Evolutionary conservation across 2,329 filamentous ascomycete genomes (phyloP).

Genomic region (Diaporthe sp.): DNA sequence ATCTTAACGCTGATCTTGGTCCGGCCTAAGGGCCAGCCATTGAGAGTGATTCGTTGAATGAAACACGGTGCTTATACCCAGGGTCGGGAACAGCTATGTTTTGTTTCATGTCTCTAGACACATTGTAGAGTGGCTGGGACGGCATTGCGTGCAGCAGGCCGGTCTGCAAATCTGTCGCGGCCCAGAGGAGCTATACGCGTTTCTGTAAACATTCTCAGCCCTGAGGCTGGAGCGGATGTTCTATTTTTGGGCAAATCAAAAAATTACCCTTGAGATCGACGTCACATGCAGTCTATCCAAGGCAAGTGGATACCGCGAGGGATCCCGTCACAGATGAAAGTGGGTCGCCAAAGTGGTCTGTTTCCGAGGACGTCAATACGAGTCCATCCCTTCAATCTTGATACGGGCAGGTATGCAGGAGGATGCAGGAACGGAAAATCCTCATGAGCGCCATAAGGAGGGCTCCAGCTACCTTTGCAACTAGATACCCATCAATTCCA

Average conservation of each 20-base stretch:
- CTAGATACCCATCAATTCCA: background rate
- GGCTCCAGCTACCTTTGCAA: background rate
- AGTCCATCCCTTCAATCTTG: background rate
- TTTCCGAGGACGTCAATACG: background rate
- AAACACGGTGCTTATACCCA: no score
- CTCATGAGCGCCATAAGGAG: background rate
- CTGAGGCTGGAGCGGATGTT: slow-evolving; percentile 12
- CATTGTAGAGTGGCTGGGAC: background rate
- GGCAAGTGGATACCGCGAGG: background rate
- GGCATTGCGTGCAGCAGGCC: background rate
- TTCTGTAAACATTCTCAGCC: background rate
- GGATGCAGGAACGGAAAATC: background rate
- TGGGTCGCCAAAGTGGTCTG: background rate
- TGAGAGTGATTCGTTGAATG: no score
- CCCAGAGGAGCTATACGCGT: background rate
- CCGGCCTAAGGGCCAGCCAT: no score
- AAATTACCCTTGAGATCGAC: slow-evolving; percentile 8
- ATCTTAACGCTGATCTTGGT: no score
- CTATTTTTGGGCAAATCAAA: slow-evolving; percentile 14
- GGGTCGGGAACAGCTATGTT: background rate
- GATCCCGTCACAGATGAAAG: slow-evolving; percentile 3
- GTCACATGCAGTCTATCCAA: slow-evolving; percentile 13
- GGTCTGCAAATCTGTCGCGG: background rate
- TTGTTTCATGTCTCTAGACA: background rate
- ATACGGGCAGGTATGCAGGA: background rate